Evolutionary conservation across 768 basidiomycete species (phyloP).

Genomic region (Boletus edulis): DNA sequence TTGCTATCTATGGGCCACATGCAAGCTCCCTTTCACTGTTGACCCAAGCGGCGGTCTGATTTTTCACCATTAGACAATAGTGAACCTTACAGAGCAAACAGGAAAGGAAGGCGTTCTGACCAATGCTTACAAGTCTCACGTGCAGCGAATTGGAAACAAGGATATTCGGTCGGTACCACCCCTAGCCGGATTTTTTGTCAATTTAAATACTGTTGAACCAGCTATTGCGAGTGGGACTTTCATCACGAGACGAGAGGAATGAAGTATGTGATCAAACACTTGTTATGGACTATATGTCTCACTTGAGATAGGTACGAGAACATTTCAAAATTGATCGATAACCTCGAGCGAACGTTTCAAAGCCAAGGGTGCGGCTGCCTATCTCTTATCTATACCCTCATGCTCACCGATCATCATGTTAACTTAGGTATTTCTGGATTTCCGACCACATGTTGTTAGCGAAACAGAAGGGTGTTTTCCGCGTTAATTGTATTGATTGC

Average conservation of each 20-base stretch:
- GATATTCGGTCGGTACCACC: conserved; percentile 51
- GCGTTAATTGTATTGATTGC: conserved; percentile 95
- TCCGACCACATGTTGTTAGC: conserved; percentile 68
- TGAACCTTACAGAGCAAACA: conserved; percentile 88
- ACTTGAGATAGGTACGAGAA: conserved; percentile 72
- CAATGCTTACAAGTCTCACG: conserved; percentile 69
- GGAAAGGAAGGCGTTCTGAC: conserved; percentile 88
- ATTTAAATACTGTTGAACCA: conserved; percentile 28
- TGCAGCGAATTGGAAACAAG: conserved; percentile 51
- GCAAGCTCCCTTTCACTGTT: conserved; percentile 38
- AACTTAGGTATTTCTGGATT: conserved; percentile 75
- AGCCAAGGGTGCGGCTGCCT: conserved; percentile 62
- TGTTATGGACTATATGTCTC: not conserved
- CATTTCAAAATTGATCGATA: conserved; percentile 69
- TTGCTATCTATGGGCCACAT: conserved; percentile 73
- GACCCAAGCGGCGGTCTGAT: conserved; percentile 3
- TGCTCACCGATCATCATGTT: conserved; percentile 1
- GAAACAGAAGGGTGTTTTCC: conserved; percentile 81
- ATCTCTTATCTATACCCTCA: not conserved
- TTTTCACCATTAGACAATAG: conserved; percentile 51
- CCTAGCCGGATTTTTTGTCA: not conserved
- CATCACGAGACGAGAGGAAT: conserved; percentile 92
- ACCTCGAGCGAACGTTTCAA: conserved; percentile 74
- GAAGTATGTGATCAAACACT: conserved; percentile 56
- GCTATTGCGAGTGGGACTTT: conserved; percentile 88